Evolutionary conservation across 768 basidiomycete species (phyloP), one percentile per base, ranked within the genome.

Genomic region (Xerocomellus chrysenteron): DNA sequence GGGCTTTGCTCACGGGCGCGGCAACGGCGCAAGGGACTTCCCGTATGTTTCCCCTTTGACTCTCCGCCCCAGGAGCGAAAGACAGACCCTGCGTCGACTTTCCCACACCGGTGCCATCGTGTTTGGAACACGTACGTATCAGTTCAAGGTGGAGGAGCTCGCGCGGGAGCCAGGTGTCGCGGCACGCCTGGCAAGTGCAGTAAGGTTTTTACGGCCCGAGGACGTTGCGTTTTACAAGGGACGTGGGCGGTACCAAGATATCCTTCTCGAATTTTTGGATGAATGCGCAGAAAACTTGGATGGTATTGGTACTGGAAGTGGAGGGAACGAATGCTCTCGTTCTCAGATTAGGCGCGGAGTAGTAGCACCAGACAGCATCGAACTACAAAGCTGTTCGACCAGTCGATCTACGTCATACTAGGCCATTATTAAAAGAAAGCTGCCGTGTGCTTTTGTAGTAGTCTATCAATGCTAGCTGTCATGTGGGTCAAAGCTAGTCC

Each of bases 41-140:
- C 21, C 57, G 0, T 39, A 47, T 49, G 19, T 74, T 30, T 72
- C 68, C 9, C 73, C 80, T 30, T 75, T 78, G 16, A 75, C 75
- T 24, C 69, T 90, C 39, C 79, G 80, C 7, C 72, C 89, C 52
- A 76, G 90, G 46, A 78, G 78, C 24, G 89, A 90, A 65, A 75
- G 88, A n/a, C 87, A 90, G 73, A 86, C 84, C 12, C 72, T 90
- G 50, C 77, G 87, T 36, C 75, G 90, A 19, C 77, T 92, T 42
- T 80, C 84, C 2, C 73, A 76, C 8, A 83, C 82, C 26, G 87
- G 89, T 4, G 86, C 82, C 7, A 76, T 91, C 35, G 74, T 86
- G 28, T 92, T 92, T 68, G 87, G 84, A 39, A 86, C 90, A 63
- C 78, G 88, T 19, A 85, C 85, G 37, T 89, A 90, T 68, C 59